These are phyloP conservation scores for Aspergillus caelatus DNA, from an alignment of 2,329 filamentous ascomycete genomes.

Conservation along the genomic window DNA sequence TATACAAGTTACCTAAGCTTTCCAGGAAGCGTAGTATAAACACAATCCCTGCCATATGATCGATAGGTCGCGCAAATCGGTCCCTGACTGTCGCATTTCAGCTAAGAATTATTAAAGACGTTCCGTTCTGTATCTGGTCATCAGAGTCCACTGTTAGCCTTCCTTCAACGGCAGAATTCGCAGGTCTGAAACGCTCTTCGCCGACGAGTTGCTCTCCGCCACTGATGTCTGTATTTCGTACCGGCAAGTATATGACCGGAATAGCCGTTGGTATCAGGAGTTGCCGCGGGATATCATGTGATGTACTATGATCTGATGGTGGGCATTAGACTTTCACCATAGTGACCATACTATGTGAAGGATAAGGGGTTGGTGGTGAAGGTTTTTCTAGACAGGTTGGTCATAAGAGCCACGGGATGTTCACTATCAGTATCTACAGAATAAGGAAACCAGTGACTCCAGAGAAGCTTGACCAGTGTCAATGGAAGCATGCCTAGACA, in stretches of 20 bases:
- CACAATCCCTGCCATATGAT: too few relatives aligned
- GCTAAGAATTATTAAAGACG: too few relatives aligned
- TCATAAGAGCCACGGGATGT: background rate
- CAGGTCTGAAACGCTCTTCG: background rate
- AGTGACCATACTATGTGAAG: background rate
- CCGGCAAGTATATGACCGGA: background rate
- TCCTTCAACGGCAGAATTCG: background rate
- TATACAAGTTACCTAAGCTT: too few relatives aligned
- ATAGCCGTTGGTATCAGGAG: background rate
- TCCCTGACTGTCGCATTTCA: too few relatives aligned
- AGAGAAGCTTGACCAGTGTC: background rate
- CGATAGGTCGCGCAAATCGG: too few relatives aligned
- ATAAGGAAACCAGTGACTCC: background rate
- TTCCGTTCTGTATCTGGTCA: too few relatives aligned
- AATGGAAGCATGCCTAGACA: background rate
- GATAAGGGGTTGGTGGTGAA: background rate
- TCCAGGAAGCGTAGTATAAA: too few relatives aligned
- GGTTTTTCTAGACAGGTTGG: background rate
- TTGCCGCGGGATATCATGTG: background rate
- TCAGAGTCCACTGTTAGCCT: too few relatives aligned
- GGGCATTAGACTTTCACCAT: background rate
- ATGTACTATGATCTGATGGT: conserved; percentile 19
- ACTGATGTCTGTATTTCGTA: background rate
- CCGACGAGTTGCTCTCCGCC: background rate
- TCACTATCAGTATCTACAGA: background rate